phyloP scores from a whole-genome alignment of 352 stramenopile genomes.

The Discostella stelligera region DNA sequence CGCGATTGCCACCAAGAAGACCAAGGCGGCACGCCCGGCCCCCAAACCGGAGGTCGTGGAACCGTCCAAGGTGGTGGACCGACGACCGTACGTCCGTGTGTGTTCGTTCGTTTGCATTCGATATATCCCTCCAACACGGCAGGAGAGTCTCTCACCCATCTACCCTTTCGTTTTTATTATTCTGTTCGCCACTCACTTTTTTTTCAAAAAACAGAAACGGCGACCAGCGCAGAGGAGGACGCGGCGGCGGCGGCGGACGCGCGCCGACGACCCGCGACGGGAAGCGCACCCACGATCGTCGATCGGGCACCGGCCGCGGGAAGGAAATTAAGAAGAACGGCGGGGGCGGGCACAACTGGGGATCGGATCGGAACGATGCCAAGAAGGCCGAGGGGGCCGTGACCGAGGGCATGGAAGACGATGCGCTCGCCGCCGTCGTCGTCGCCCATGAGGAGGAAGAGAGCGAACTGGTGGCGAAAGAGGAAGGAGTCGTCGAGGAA shows the following conservation, averaged over 20 bases:
- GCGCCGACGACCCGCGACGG: conserved; percentile 63
- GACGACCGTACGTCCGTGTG: conserved; percentile 39
- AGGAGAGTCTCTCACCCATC: too few species aligned
- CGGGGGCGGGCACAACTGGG: conserved; percentile 94
- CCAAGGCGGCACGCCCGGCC: conserved; percentile 36
- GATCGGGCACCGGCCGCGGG: conserved; percentile 92
- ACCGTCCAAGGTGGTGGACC: conserved; percentile 55
- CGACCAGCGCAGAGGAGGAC: conserved; percentile 22
- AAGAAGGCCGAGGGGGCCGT: conserved; percentile 87
- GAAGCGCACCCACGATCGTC: conserved; percentile 90
- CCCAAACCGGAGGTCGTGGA: conserved; percentile 48
- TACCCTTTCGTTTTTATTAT: background rate
- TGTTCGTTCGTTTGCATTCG: too few species aligned
- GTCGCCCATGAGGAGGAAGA: conserved; percentile 87
- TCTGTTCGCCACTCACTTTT: conserved; percentile 8
- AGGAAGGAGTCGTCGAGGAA: conserved; percentile 47
- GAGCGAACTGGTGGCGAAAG: conserved; percentile 80
- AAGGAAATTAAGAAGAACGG: conserved; percentile 94
- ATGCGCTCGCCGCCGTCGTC: background rate
- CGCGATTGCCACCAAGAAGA: conserved; percentile 52
- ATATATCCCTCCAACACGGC: too few species aligned
- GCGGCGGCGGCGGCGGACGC: conserved; percentile 20
- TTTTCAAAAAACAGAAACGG: conserved; percentile 54
- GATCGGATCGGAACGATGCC: conserved; percentile 88
- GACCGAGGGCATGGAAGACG: conserved; percentile 75